Conservation (phyloP, 768 basidiomycete genomes). For the Leccinum subgranulosum region DNA sequence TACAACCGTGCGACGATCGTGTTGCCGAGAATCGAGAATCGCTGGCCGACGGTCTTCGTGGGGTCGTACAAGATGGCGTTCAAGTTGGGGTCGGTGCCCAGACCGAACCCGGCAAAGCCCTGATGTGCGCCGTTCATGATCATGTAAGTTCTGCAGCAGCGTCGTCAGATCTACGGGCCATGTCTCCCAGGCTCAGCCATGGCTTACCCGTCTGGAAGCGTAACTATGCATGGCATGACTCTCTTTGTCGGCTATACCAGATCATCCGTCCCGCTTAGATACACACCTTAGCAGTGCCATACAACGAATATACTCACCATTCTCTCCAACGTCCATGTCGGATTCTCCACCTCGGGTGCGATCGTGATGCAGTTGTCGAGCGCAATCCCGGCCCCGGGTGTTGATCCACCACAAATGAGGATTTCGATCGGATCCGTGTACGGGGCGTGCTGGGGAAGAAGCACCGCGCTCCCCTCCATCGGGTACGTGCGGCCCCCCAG, state of each 20-base stretch:
- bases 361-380: constrained; percentile 73
- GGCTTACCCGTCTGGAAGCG: constrained; percentile 46
- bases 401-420: constrained; percentile 75
- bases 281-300: neutral
- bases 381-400: constrained; percentile 45
- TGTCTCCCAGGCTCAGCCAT: no score
- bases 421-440: constrained; percentile 71
- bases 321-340: constrained; percentile 71
- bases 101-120: constrained; percentile 72
- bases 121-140: constrained; percentile 73
- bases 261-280: neutral
- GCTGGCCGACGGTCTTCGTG: constrained; percentile 49
- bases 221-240: constrained; percentile 74
- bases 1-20: constrained; percentile 77
- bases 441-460: constrained; percentile 68
- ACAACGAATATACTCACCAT: constrained; percentile 51
- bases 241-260: constrained; percentile 56
- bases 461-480: constrained; percentile 64
- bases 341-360: constrained; percentile 56
- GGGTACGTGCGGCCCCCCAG: constrained; percentile 77
- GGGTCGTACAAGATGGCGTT: constrained; percentile 72
- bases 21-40: constrained; percentile 61
- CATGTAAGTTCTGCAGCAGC: constrained; percentile 60
- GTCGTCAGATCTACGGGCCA: neutral
- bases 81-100: constrained; percentile 61